phyloP scores from a whole-genome alignment of 208 protist species.

The Crithidia fasciculata region DNA sequence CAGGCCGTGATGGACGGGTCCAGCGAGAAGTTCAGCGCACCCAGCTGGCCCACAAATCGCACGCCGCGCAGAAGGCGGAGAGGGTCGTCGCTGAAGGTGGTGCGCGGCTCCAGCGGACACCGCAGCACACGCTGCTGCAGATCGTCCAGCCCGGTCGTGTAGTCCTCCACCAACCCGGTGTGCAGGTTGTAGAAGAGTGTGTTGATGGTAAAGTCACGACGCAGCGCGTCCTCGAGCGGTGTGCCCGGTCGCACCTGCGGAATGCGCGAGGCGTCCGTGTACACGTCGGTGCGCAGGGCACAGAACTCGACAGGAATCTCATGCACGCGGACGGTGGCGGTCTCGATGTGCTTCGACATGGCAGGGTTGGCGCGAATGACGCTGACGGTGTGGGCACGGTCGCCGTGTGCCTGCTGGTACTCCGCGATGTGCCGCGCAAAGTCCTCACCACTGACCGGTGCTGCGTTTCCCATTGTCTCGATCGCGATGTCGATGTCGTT shows the following conservation, averaged over 20 bases:
- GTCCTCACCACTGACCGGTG: constrained; percentile 67
- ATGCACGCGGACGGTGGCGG: constrained; percentile 93
- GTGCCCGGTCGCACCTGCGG: constrained; percentile 85
- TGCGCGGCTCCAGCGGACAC: constrained; percentile 85
- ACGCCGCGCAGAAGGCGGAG: constrained; percentile 94
- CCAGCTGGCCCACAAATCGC: constrained; percentile 92
- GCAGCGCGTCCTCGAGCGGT: constrained; percentile 93
- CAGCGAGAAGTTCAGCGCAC: constrained; percentile 83
- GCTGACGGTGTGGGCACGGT: constrained; percentile 71
- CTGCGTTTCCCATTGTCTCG: constrained; percentile 55
- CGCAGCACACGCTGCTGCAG: constrained; percentile 84
- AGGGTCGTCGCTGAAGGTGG: constrained; percentile 94
- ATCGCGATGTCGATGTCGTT: constrained; percentile 99
- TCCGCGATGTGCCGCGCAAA: constrained; percentile 91
- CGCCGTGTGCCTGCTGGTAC: constrained; percentile 65
- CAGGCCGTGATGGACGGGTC: constrained; percentile 54
- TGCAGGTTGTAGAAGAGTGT: constrained; percentile 99
- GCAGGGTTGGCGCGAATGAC: constrained; percentile 97
- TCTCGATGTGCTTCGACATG: constrained; percentile 99
- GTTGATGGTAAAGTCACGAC: constrained; percentile 99
- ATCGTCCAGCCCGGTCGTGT: constrained; percentile 92
- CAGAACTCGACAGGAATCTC: constrained; percentile 96
- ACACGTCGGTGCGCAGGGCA: constrained; percentile 95
- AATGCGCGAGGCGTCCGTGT: constrained; percentile 92
- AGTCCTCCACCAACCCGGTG: constrained; percentile 94